phyloP scores from a whole-genome alignment of 768 basidiomycete species.

The Lactarius deliciosus region DNA sequence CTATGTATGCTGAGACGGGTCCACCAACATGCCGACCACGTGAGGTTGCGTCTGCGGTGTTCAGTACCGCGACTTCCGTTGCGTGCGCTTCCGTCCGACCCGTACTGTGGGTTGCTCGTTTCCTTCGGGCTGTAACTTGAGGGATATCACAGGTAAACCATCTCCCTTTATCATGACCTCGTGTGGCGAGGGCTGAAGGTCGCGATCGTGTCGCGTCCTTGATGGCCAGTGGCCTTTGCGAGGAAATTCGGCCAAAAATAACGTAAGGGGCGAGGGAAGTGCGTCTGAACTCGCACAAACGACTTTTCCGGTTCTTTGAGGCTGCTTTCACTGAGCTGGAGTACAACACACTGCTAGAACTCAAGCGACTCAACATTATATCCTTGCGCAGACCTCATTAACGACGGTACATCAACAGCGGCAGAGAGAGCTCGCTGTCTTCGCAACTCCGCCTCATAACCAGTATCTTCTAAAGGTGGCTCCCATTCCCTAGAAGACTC shows the following conservation, averaged over 20 bases:
- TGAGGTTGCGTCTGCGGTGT: conserved; percentile 20
- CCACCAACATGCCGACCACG: neutral
- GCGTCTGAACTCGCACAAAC: conserved; percentile 11
- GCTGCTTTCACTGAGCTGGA: conserved; percentile 11
- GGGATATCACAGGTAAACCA: conserved; percentile 2
- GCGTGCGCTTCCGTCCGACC: conserved; percentile 14
- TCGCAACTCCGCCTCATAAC: conserved; percentile 33
- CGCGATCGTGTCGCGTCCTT: neutral
- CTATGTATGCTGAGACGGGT: neutral
- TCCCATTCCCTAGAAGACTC: conserved; percentile 31
- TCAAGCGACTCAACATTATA: conserved; percentile 30
- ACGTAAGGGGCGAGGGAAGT: neutral
- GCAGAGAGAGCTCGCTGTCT: conserved; percentile 32
- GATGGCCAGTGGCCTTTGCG: neutral
- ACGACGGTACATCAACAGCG: conserved; percentile 35
- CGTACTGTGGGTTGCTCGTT: neutral
- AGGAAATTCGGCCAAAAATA: conserved; percentile 22
- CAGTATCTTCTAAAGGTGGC: conserved; percentile 36
- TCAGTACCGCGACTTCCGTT: conserved; percentile 29
- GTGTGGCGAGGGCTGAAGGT: conserved; percentile 19
- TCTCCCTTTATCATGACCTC: conserved; percentile 18
- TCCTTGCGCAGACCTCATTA: conserved; percentile 32
- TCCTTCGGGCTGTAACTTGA: neutral
- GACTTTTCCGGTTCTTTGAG: conserved; percentile 10
- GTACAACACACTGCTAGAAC: neutral